Evolutionary conservation across 2,329 filamentous ascomycete genomes (phyloP), one percentile per base, ranked within the genome.

Genomic region (Annulohypoxylon truncatum): DNA sequence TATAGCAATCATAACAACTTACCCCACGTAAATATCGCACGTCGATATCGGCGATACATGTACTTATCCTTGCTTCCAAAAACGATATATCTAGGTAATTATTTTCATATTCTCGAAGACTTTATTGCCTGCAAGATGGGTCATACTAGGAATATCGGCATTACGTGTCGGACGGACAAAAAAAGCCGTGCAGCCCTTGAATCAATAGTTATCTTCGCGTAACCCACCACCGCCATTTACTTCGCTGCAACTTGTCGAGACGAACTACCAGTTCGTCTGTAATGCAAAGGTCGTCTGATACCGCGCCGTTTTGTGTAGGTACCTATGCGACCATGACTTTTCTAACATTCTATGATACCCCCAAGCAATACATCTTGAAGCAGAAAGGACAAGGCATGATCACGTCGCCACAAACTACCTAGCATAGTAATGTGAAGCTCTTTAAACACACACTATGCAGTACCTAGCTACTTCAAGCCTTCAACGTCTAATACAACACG

Each of bases 401-500:
- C 33, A 55, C 51, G 13, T 50, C 20, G 55, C 40, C 33, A 46
- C 55, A 44, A 20, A n/a, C n/a, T n/a, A n/a, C n/a, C n/a, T n/a
- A n/a, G n/a, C n/a, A n/a, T 31, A 31, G 38, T 44, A 12, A 42
- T 46, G 18, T n/a, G 1, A 40, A 18, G 3, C 15, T 40, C 35
- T 18, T 35, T 35, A n/a, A 35, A 13, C 13, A 28, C 15, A 48
- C n/a, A n/a, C n/a, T n/a, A n/a, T n/a, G n/a, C n/a, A n/a, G n/a
- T n/a, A n/a, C n/a, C n/a, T n/a, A n/a, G n/a, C n/a, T 20, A 22
- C 12, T n/a, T 50, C 29, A 38, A 44, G 20, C 31, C 52, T 40
- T 31, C 29, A 44, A 55, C 57, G 52, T 67, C 64, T 57, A 57
- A 71, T 64, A 60, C 66, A 61, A 71, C 62, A 65, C 66, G 70